Evolutionary conservation across 1,284 basidiomycete species (phyloP).

Genomic region (Cutaneotrichosporon dermatis): DNA sequence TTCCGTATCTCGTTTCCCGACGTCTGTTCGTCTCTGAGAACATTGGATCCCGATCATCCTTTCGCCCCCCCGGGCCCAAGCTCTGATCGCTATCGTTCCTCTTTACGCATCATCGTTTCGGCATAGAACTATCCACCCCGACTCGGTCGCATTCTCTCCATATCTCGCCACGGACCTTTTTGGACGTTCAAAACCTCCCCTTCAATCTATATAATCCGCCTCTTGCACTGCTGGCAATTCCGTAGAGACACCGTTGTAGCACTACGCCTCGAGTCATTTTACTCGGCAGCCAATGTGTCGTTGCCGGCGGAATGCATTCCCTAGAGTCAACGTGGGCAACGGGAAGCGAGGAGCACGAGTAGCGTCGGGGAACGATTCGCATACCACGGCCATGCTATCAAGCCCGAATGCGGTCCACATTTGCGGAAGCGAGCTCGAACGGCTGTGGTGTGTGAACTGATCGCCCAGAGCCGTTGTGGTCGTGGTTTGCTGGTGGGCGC

Average conservation of each 20-base stretch:
- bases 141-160: not conserved
- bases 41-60: not conserved
- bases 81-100: too few relatives aligned
- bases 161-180: not conserved
- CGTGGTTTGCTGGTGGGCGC: too few relatives aligned
- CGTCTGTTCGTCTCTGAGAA: not conserved
- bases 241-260: constrained; percentile 2
- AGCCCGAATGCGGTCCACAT: too few relatives aligned
- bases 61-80: too few relatives aligned
- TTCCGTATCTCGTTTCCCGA: too few relatives aligned
- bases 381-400: too few relatives aligned
- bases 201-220: constrained; percentile 1
- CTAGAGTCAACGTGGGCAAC: too few relatives aligned
- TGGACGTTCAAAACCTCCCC: not conserved
- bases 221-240: not conserved
- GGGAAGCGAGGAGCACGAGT: too few relatives aligned
- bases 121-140: not conserved
- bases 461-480: too few relatives aligned
- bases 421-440: too few relatives aligned
- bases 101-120: constrained; percentile 1
- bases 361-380: too few relatives aligned
- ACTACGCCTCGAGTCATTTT: not conserved
- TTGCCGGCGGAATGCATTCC: constrained; percentile 1
- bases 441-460: too few relatives aligned
- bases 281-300: constrained; percentile 3